phyloP scores from a whole-genome alignment of 495 filamentous ascomycete species.

The Aspergillus funiculosus region DNA sequence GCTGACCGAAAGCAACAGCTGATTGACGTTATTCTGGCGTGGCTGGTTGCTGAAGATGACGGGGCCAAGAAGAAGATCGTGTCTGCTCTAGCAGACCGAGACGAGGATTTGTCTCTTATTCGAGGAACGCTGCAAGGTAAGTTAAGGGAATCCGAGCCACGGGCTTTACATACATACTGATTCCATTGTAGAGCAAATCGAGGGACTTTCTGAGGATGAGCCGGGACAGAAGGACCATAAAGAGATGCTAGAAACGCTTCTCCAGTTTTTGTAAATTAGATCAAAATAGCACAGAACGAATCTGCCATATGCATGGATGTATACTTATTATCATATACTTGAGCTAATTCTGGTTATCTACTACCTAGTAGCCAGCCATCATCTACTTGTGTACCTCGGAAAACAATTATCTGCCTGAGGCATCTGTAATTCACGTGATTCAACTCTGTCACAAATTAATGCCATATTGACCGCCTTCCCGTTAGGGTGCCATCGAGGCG shows the following conservation, averaged over 20 bases:
- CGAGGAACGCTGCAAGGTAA: conserved; percentile 63
- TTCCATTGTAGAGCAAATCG: conserved; percentile 50
- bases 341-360: too few relatives aligned
- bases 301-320: background rate
- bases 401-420: background rate
- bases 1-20: conserved; percentile 38
- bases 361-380: too few relatives aligned
- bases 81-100: conserved; percentile 58
- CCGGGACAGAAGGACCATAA: conserved; percentile 53
- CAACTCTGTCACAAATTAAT: background rate
- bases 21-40: conserved; percentile 82
- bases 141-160: conserved; percentile 7
- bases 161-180: conserved; percentile 15
- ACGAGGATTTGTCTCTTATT: conserved; percentile 58
- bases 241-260: conserved; percentile 66
- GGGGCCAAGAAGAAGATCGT: conserved; percentile 65
- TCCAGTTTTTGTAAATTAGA: conserved; percentile 49
- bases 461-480: conserved; percentile 1
- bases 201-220: conserved; percentile 53
- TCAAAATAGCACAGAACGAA: background rate
- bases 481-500: conserved; percentile 17
- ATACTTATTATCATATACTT: too few relatives aligned
- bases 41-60: conserved; percentile 87
- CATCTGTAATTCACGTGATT: conserved; percentile 11
- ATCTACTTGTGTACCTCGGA: too few relatives aligned